Evolutionary conservation across 768 basidiomycete genomes (phyloP).

Genomic region (Podaxis pistillaris): DNA sequence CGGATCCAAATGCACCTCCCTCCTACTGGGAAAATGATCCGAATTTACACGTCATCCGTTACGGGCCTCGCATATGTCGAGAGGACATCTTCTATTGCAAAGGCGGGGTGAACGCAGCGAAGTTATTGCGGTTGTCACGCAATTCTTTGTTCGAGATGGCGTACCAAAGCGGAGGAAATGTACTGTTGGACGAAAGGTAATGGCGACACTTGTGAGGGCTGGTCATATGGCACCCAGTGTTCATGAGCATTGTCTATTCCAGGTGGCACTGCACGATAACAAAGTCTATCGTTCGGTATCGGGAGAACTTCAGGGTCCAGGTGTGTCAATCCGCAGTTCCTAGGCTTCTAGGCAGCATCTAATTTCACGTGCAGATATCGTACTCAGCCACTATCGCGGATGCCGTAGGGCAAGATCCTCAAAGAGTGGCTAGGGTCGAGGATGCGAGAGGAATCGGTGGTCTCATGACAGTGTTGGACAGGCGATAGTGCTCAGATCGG

Average conservation of each 20-base stretch:
- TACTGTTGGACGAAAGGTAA: slow-evolving; percentile 17
- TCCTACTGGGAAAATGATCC: slow-evolving; percentile 9
- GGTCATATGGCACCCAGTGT: neutral
- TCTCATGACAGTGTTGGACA: slow-evolving; percentile 68
- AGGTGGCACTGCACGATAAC: slow-evolving; percentile 8
- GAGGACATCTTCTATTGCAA: slow-evolving; percentile 17
- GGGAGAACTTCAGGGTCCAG: slow-evolving; percentile 3
- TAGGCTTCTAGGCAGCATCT: neutral
- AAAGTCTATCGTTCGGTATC: neutral
- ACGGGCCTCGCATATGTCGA: slow-evolving; percentile 15
- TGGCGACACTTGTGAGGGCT: neutral
- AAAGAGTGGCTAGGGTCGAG: slow-evolving; percentile 60
- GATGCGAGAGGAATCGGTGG: slow-evolving; percentile 63
- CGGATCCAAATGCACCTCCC: slow-evolving; percentile 5
- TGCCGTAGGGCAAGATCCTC: slow-evolving; percentile 42
- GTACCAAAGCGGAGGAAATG: slow-evolving; percentile 13
- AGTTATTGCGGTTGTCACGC: slow-evolving; percentile 13
- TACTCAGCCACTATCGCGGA: slow-evolving; percentile 3
- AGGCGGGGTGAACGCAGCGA: slow-evolving; percentile 17
- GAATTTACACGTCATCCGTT: slow-evolving; percentile 1
- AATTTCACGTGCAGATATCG: neutral
- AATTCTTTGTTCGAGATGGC: slow-evolving; percentile 17
- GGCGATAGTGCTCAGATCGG: slow-evolving; percentile 18
- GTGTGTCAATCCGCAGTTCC: neutral
- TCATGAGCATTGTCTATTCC: neutral